Evolutionary conservation across 2,329 filamentous ascomycete species (phyloP), one percentile per base, ranked within the genome.

Genomic region (Aureobasidium sp.): DNA sequence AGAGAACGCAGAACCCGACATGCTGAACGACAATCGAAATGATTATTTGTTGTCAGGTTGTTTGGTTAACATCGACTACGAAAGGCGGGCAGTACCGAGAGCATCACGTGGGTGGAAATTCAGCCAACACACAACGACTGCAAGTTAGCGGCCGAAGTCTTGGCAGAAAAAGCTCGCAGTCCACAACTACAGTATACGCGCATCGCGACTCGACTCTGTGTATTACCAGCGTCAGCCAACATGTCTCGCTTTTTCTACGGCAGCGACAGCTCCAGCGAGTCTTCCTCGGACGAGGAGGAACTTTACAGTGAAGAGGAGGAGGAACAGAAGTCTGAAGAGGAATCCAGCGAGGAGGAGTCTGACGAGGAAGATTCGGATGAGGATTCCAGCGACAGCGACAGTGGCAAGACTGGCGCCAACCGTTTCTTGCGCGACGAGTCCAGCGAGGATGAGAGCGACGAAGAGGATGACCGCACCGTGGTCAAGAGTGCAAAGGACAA

Each of bases 401-500:
- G 76, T 61, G 84, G 84, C 67, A 85, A 85, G 70, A 84, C 80
- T 34, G 92, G 92, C 73, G 88, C 89, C 67, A 87, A 82, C 72
- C 84, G 86, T 73, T 99, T 99, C 87, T 86, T 97, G 84, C 86
- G 81, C 72, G 84, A 87, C 69, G 80, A 75, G 39, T 84, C 85
- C 63, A 91, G 94, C 56, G 90, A 87, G 70, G 89, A 92, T 67
- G 87, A 91, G 62, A 86, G 82, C 70, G 92, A 91, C 73, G 92
- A 94, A 67, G 90, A 94, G 67, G 93, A 97, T 67, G 85, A 86
- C 68, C 86, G 87, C 67, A 90, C 88, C 71, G 86, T 94, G 70
- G 89, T 97, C 72, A 97, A 96, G 84, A 97, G 91, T 77, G 92
- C 93, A 72, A 97, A 97, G 79, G 91, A 97, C 81, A 99, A 99